phyloP scores from a whole-genome alignment of 169 alveolate genomes.

The Babesia bovis region DNA sequence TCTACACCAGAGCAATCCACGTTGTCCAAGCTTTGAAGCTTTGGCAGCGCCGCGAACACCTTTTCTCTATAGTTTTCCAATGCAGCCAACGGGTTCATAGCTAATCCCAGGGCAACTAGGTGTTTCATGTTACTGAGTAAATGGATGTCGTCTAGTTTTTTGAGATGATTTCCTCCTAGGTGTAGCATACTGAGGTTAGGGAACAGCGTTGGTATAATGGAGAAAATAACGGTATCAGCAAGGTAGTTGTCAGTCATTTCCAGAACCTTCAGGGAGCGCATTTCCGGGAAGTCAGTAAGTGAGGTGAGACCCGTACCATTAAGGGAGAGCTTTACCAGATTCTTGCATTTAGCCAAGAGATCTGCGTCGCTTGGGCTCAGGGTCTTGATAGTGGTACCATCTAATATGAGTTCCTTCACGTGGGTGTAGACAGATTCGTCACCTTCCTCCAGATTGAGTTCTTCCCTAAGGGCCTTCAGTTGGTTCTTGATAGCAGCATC shows the following conservation, averaged over 20 bases:
- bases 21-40: conserved; percentile 82
- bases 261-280: conserved; percentile 80
- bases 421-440: conserved; percentile 70
- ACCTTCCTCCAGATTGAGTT: conserved; percentile 65
- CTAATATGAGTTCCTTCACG: conserved; percentile 81
- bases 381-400: conserved; percentile 79
- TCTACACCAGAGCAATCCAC: conserved; percentile 84
- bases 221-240: conserved; percentile 77
- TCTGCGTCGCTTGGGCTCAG: conserved; percentile 76
- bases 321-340: conserved; percentile 79
- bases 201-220: conserved; percentile 71
- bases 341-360: conserved; percentile 75
- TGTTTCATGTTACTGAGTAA: conserved; percentile 62
- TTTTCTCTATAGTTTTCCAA: conserved; percentile 78
- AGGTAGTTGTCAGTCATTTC: conserved; percentile 87
- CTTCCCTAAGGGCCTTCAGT: conserved; percentile 67
- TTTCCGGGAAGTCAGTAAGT: conserved; percentile 78
- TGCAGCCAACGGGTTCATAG: conserved; percentile 86
- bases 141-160: conserved; percentile 74
- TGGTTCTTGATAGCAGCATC: conserved; percentile 70
- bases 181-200: conserved; percentile 84
- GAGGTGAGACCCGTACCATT: conserved; percentile 86
- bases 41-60: conserved; percentile 81
- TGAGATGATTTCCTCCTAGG: conserved; percentile 87
- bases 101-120: conserved; percentile 82